These are phyloP conservation scores for Cercophora samala DNA, from an alignment of 495 filamentous ascomycete species.

Conservation along the genomic window DNA sequence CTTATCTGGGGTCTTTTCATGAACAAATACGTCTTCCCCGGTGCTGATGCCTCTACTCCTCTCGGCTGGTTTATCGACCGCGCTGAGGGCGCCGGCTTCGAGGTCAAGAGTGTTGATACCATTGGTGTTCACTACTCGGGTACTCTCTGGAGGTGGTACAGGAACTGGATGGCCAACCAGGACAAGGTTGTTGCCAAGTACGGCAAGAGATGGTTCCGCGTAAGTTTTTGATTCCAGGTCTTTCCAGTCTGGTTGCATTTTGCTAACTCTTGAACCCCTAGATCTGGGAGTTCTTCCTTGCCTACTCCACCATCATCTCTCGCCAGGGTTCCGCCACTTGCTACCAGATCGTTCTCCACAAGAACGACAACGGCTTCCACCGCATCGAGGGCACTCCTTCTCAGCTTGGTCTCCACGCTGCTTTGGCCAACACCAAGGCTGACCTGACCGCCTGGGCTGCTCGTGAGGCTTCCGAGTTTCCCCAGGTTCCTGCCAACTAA, in stretches of 20 bases:
- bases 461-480: slow-evolving; percentile 44
- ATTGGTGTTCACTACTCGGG: slow-evolving; percentile 96
- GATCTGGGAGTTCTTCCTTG: slow-evolving; percentile 99
- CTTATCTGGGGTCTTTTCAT: slow-evolving; percentile 84
- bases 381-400: slow-evolving; percentile 78
- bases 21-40: slow-evolving; percentile 92
- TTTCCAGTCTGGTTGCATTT: slow-evolving; percentile 4
- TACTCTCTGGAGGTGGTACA: slow-evolving; percentile 97
- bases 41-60: slow-evolving; percentile 80
- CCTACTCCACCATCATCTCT: slow-evolving; percentile 86
- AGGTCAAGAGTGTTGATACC: slow-evolving; percentile 76
- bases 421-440: slow-evolving; percentile 48
- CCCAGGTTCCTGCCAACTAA: slow-evolving; percentile 39
- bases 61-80: slow-evolving; percentile 66
- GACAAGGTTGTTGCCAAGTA: slow-evolving; percentile 97
- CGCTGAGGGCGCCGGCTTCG: slow-evolving; percentile 73
- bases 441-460: slow-evolving; percentile 45
- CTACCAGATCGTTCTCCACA: slow-evolving; percentile 92
- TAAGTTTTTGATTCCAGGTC: slow-evolving; percentile 48
- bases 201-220: slow-evolving; percentile 91
- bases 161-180: slow-evolving; percentile 95
- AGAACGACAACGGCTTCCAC: slow-evolving; percentile 97
- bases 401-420: slow-evolving; percentile 74
- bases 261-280: slow-evolving; percentile 32
- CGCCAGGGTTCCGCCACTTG: slow-evolving; percentile 91